Base-by-base conservation (phyloP, 169 alveolate species). In the Plasmodium adleri region DNA sequence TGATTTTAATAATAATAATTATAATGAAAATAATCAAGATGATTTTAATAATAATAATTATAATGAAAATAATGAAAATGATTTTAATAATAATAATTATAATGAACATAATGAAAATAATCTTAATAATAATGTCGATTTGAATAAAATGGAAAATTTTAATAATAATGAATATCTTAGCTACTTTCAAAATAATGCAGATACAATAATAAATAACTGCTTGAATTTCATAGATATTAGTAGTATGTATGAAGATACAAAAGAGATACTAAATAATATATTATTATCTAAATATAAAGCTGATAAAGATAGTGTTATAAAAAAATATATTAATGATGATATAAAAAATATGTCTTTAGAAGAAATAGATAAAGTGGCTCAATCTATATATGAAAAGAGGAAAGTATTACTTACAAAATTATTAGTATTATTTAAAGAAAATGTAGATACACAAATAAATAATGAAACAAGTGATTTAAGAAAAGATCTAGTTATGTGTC, bases 401-500 rank as follows among this genome's bases (percentile, higher is more conserved):
- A 83, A 83, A 17, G 17, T 28, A 3, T 68, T 63, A 43, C 52
- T 83, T 15, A 83, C 15, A 32, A 83, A 83, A 45, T 66, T 83
- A 8, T 83, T 83, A n/a, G 28, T 83, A 1, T 68, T 83, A 50
- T 83, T 83, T 60, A 83, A 83, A 67, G 52, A 58, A 49, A 83
- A 83, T 68, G 91, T 83, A 2, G 91, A 83, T 68, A 56, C 70
- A 67, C 91, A 83, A 49, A 83, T 83, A 43, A 68, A 67, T n/a
- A 83, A 83, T n/a, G 91, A 83, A 52, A 83, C 83, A 15, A 83
- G 91, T 50, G 91, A 83, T 62, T 83, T 83, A 20, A 83, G 70
- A 49, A 83, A 83, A 32, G 91, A 83, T 83, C 32, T 83, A 15
- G 91, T 83, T 7, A 83, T 83, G 91, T 83, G 91, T 20, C 91